These are phyloP conservation scores for Orbilia quercus DNA, from an alignment of 2,329 filamentous ascomycete genomes.

Conservation along the genomic window DNA sequence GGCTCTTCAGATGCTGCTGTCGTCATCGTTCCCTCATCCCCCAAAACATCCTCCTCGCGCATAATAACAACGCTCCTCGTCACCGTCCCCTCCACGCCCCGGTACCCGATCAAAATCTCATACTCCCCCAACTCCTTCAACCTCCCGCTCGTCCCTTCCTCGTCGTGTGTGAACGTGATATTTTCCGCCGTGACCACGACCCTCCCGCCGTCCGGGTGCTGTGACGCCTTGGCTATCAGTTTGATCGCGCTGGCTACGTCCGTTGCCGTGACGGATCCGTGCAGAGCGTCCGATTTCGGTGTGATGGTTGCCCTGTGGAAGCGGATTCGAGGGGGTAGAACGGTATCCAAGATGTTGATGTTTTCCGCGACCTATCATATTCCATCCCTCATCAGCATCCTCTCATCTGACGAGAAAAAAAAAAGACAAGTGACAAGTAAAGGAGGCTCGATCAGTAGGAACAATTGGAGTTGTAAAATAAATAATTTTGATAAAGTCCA, in stretches of 20 bases:
- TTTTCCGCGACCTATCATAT: conserved; percentile 54
- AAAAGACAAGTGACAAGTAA: conserved; percentile 15
- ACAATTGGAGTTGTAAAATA: conserved; percentile 56
- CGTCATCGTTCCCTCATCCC: background rate
- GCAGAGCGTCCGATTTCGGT: conserved; percentile 61
- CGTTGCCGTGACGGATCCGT: conserved; percentile 69
- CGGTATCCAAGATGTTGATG: conserved; percentile 64
- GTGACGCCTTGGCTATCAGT: conserved; percentile 64
- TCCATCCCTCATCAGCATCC: conserved; percentile 17
- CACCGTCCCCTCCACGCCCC: conserved; percentile 64
- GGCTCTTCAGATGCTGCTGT: background rate
- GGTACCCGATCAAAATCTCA: conserved; percentile 67
- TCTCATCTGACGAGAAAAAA: conserved; percentile 60
- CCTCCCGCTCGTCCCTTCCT: conserved; percentile 62
- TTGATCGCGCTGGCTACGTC: conserved; percentile 68
- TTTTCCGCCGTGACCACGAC: conserved; percentile 67
- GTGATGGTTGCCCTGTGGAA: conserved; percentile 66
- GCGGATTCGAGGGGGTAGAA: conserved; percentile 66
- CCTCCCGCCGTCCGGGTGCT: conserved; percentile 67
- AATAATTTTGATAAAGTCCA: conserved; percentile 45
- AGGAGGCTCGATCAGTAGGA: conserved; percentile 49
- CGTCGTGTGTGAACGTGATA: conserved; percentile 66
- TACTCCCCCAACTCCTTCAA: conserved; percentile 69
- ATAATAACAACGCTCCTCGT: conserved; percentile 64
- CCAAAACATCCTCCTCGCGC: conserved; percentile 61